Evolutionary conservation across 169 alveolate species (phyloP).

Genomic region (Cryptosporidium xiaoi): DNA sequence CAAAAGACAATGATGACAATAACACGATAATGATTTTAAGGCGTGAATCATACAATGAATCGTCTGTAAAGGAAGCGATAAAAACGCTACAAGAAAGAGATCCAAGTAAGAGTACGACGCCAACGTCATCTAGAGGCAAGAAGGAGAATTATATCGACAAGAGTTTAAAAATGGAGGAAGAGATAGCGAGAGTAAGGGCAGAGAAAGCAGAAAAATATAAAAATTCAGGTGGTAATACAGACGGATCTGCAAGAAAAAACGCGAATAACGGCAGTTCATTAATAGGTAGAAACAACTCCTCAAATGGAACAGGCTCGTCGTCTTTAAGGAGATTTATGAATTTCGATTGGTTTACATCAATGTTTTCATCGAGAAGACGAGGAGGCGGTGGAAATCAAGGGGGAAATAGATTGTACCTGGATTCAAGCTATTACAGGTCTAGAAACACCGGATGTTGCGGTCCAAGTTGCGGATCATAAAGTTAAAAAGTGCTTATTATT

Average conservation of each 20-base stretch:
- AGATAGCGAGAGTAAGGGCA: slow-evolving; percentile 60
- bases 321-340: slow-evolving; percentile 53
- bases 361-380: slow-evolving; percentile 68
- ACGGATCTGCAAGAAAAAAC: background rate
- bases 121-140: slow-evolving; percentile 29
- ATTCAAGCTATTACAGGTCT: slow-evolving; percentile 70
- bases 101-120: background rate
- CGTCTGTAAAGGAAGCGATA: slow-evolving; percentile 13
- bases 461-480: slow-evolving; percentile 31
- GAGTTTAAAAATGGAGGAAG: slow-evolving; percentile 44
- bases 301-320: background rate
- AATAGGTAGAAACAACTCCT: background rate
- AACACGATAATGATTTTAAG: background rate
- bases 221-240: slow-evolving; percentile 1
- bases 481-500: background rate
- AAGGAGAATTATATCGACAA: slow-evolving; percentile 30
- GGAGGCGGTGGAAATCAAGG: slow-evolving; percentile 24
- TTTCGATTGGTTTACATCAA: slow-evolving; percentile 67
- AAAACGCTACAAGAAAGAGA: background rate
- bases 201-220: slow-evolving; percentile 51
- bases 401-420: slow-evolving; percentile 22
- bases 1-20: background rate
- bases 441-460: slow-evolving; percentile 67
- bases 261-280: background rate
- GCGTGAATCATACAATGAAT: slow-evolving; percentile 26